Base-by-base conservation (phyloP, 179 eudicot genomes). In the Spergularia azorica region DNA sequence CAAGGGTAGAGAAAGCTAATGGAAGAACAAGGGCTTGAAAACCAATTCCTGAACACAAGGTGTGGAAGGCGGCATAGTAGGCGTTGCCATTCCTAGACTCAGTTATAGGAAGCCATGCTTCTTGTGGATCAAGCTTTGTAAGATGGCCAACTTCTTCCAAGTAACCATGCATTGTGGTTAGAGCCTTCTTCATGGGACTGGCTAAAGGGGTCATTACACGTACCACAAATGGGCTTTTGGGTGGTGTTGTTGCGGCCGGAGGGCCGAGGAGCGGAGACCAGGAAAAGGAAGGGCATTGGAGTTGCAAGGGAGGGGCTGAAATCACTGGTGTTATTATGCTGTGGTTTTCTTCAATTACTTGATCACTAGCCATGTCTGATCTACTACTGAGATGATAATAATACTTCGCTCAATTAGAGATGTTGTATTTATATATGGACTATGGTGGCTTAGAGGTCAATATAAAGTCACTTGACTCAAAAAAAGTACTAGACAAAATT, bases 61-160 rank as follows among this genome's bases (percentile, higher is more conserved):
- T 82, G 63, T 92, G 97, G 76, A 89, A 92, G 12, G 95, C 95
- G 0, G 97, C 92, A 64, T 91, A 90, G 58, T 65, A 89, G 0
- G 92, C 87, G 71, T 92, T 92, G 4, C 94, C 97, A 56, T 87
- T 90, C 39, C 92, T 82, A 0, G 97, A 90, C 72, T 92, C 92
- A 2, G 95, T 92, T 20, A 92, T 90, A 54, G 97, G 97, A 63
- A 92, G 95, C 97, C 97, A 92, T n/a, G 79, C 81, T 38, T 92
- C 95, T 66, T 89, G 93, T 0, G 84, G 89, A 59, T 90, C 81
- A 41, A 88, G 81, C 80, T 84, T 90, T 2, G 88, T 87, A 50
- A 82, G 74, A 20, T 85, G 87, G 0, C 87, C 75, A 7, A 43
- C 77, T 67, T 81, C 80, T 68, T 80, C 72, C 8, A 76, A 16